Evolutionary conservation across 2,329 filamentous ascomycete genomes (phyloP).

Genomic region (Trichophyton simii): DNA sequence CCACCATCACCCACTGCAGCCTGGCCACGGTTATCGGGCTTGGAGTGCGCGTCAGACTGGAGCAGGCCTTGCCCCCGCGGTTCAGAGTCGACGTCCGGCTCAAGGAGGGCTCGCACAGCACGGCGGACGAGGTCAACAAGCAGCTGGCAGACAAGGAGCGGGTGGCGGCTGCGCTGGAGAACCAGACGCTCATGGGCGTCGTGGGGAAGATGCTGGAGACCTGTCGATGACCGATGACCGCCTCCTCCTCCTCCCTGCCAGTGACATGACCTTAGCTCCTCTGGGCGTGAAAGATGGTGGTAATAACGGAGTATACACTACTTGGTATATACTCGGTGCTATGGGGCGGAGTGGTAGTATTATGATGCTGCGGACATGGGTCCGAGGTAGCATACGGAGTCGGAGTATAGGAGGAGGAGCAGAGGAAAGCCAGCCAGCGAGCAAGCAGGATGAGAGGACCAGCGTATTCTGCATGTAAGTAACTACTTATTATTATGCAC

Average conservation of each 20-base stretch:
- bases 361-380: too few species aligned
- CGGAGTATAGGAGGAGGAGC: too few species aligned
- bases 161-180: constrained; percentile 87
- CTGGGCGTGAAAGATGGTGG: background rate
- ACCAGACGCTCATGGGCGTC: constrained; percentile 76
- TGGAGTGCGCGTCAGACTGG: constrained; percentile 78
- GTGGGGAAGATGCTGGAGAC: constrained; percentile 89
- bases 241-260: background rate
- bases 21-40: constrained; percentile 92
- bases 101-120: constrained; percentile 91
- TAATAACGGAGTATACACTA: background rate
- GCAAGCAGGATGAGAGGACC: too few species aligned
- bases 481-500: too few species aligned
- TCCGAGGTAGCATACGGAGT: too few species aligned
- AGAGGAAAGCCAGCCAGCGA: too few species aligned
- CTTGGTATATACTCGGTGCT: too few species aligned
- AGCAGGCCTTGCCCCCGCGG: constrained; percentile 79
- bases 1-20: constrained; percentile 93
- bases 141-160: constrained; percentile 93
- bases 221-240: constrained; percentile 42
- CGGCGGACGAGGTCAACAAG: constrained; percentile 92
- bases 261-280: too few species aligned
- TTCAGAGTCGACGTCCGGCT: constrained; percentile 88
- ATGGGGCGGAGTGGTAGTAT: too few species aligned
- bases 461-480: too few species aligned